Percentiles rank a stretch among this genome's conserved stretches.
Evolutionary conservation across 495 filamentous ascomycete species (phyloP).

Genomic region (Hypoxylon trugodes): DNA sequence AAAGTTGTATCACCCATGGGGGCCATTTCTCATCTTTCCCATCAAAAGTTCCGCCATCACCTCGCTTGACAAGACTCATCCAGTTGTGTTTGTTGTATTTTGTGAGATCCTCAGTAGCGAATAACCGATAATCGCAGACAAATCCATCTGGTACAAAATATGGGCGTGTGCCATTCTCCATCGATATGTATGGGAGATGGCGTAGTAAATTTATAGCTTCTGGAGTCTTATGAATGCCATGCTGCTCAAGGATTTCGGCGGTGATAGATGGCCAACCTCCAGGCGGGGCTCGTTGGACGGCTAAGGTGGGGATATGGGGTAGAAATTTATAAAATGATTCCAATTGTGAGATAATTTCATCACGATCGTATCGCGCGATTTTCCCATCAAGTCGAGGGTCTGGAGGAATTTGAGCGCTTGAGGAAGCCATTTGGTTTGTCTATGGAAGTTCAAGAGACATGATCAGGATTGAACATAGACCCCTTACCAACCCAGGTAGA

Average conservation of each 20-base stretch:
- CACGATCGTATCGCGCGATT: background rate
- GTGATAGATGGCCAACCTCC: constrained; percentile 24
- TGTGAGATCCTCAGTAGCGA: constrained; percentile 1
- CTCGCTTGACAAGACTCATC: background rate
- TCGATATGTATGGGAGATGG: constrained; percentile 16
- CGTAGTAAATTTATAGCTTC: constrained; percentile 19
- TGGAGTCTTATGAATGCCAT: constrained; percentile 14
- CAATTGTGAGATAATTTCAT: background rate
- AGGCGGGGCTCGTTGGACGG: constrained; percentile 8
- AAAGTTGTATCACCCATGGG: constrained; percentile 32
- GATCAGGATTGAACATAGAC: too few species aligned
- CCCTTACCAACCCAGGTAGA: too few species aligned
- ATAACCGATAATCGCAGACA: constrained; percentile 13
- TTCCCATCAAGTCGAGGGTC: too few species aligned
- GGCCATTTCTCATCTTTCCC: constrained; percentile 20
- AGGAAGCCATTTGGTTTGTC: too few species aligned
- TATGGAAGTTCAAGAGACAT: too few species aligned
- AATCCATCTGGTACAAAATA: constrained; percentile 20
- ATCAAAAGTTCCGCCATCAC: background rate
- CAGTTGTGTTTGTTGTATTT: constrained; percentile 12
- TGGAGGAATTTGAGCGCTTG: too few species aligned
- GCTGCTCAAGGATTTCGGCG: background rate
- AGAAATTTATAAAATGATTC: background rate
- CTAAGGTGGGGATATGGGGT: constrained; percentile 10
- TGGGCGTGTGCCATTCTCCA: background rate